Conservation (phyloP, 139 green algal genomes). For the Pseudopediastrum boryanum region DNA sequence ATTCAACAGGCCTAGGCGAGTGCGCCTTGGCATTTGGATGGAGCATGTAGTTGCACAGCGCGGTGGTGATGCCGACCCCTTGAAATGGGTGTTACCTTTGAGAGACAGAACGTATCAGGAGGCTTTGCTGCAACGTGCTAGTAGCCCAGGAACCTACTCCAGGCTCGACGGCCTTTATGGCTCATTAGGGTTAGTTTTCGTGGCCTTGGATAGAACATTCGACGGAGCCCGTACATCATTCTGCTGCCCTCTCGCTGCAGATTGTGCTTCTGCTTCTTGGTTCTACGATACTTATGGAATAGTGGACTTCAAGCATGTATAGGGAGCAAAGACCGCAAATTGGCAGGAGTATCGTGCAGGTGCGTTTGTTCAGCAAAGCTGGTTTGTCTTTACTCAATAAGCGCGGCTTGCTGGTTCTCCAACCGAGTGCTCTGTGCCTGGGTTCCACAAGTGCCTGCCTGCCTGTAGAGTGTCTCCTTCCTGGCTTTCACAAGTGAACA, state of each 20-base stretch:
- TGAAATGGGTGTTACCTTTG: too few relatives aligned
- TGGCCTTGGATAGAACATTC: background rate
- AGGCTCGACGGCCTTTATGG: constrained; percentile 12
- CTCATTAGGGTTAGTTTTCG: constrained; percentile 7
- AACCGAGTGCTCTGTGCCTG: background rate
- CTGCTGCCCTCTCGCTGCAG: background rate
- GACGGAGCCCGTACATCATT: background rate
- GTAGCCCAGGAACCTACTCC: too few relatives aligned
- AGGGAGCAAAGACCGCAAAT: background rate
- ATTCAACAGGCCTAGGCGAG: too few relatives aligned
- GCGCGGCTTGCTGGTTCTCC: background rate
- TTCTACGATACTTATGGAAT: constrained; percentile 29
- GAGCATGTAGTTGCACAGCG: too few relatives aligned
- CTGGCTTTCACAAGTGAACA: background rate
- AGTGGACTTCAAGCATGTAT: background rate
- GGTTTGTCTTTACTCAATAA: background rate
- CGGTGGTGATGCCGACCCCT: too few relatives aligned
- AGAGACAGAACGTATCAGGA: too few relatives aligned
- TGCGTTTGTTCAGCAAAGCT: constrained; percentile 4
- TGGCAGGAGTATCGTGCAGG: background rate
- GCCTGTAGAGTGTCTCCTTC: background rate
- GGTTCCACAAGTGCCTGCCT: background rate
- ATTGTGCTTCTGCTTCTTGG: constrained; percentile 26
- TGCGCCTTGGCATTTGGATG: too few relatives aligned
- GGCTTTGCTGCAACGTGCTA: too few relatives aligned